Base-by-base conservation (phyloP, 805 yeast genomes). In the Metschnikowia henanensis region DNA sequence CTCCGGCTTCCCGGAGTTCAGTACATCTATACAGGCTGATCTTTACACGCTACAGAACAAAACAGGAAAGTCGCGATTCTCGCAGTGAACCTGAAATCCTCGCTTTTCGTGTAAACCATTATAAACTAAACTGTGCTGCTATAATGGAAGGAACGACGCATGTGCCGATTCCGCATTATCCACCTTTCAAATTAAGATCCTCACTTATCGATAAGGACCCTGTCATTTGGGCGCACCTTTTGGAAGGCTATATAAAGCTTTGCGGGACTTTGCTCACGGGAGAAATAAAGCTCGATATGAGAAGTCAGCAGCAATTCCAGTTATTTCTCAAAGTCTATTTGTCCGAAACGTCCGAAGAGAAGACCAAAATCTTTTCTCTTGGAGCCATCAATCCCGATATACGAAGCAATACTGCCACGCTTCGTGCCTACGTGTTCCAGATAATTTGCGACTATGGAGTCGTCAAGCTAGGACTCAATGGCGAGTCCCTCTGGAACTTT, bases 181-280 rank as follows among this genome's bases (percentile, higher is more conserved):
- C 94, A 7, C 90, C 91, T 1, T 84, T 85, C 64, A 77, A 77
- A 48, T 72, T 86, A 21, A 69, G 94, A 28, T 85, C 91, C 0
- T 80, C 88, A n/a, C 66, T 86, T 58, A 82, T 84, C 6, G 94
- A 86, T 57, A 85, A 80, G 48, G 95, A 86, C 58, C 95, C 95
- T 0, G 90, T 86, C 18, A 86, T 86, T 7, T 86, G 92, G 90
- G 84, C 77, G 4, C 89, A 84, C 59, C 63, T 84, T 17, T 62
- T 86, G 15, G 87, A 83, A 51, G 77, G 78, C 3, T 86, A 84
- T 60, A 78, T 84, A 42, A 60, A 57, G 15, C 66, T 80, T 17
- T 74, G 81, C 52, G 68, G 75, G 44, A 76, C 68, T 45, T 59
- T 85, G 31, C 60, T 77, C 26, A 60, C 67, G 5, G 66, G 66